These are phyloP conservation scores for Pezicula radicicola DNA, from an alignment of 2,329 filamentous ascomycete species.

Conservation along the genomic window DNA sequence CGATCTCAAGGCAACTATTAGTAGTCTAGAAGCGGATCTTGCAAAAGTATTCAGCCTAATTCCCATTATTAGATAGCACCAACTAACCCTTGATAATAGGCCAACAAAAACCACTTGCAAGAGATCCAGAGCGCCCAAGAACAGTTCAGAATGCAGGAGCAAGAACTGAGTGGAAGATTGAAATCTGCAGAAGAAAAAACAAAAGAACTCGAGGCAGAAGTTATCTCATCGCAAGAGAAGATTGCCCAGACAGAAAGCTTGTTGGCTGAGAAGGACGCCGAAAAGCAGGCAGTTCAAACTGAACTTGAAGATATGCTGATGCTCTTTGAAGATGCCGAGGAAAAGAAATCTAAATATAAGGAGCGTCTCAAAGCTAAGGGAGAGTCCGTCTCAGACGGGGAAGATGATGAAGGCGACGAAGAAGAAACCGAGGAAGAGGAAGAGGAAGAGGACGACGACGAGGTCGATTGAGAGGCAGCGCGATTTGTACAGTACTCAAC, in stretches of 20 bases:
- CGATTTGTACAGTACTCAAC: too few relatives aligned
- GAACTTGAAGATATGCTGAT: slow-evolving; percentile 81
- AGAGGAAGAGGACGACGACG: slow-evolving; percentile 10
- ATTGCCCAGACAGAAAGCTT: slow-evolving; percentile 20
- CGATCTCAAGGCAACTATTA: slow-evolving; percentile 59
- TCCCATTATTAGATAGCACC: neutral
- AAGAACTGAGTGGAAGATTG: slow-evolving; percentile 18
- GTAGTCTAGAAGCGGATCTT: slow-evolving; percentile 58
- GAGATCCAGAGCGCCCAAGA: slow-evolving; percentile 57
- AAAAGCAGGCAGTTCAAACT: slow-evolving; percentile 61
- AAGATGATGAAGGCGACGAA: slow-evolving; percentile 57
- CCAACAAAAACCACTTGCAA: slow-evolving; percentile 56
- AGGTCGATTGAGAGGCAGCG: neutral
- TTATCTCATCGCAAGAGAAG: slow-evolving; percentile 31
- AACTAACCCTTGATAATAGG: slow-evolving; percentile 32
- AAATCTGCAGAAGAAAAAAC: slow-evolving; percentile 41
- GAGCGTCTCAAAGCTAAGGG: slow-evolving; percentile 52
- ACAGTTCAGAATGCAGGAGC: slow-evolving; percentile 41
- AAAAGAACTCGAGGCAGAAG: slow-evolving; percentile 28
- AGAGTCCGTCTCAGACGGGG: slow-evolving; percentile 72
- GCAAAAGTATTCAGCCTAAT: slow-evolving; percentile 45
- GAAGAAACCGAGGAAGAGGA: slow-evolving; percentile 45
- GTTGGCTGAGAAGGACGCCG: slow-evolving; percentile 51
- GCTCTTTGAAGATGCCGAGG: slow-evolving; percentile 77
- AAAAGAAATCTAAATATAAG: slow-evolving; percentile 74